phyloP scores from a whole-genome alignment of 1,284 basidiomycete genomes.

The Tilletiopsis washingtonensis region DNA sequence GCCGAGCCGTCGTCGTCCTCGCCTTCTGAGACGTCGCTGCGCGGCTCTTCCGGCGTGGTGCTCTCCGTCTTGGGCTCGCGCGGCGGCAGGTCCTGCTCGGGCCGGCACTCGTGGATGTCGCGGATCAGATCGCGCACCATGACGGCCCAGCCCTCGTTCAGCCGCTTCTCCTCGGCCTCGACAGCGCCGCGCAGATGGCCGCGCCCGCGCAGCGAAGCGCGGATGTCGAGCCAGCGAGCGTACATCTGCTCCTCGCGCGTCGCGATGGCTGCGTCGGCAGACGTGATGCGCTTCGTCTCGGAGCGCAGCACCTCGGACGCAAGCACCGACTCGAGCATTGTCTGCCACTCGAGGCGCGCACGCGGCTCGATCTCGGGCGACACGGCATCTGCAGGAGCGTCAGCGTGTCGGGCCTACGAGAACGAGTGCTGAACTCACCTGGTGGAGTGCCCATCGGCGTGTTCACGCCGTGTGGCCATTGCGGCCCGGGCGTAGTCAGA shows the following conservation, averaged over 20 bases:
- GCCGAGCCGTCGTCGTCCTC: slow-evolving; percentile 5
- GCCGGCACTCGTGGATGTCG: slow-evolving; percentile 69
- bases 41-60: neutral
- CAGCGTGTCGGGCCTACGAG: neutral
- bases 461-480: slow-evolving; percentile 1
- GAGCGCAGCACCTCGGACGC: slow-evolving; percentile 42
- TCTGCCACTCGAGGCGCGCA: slow-evolving; percentile 46
- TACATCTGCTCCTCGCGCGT: slow-evolving; percentile 42
- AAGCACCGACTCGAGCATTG: slow-evolving; percentile 45
- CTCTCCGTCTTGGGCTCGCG: neutral
- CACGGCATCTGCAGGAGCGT: slow-evolving; percentile 12
- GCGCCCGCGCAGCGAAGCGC: slow-evolving; percentile 69
- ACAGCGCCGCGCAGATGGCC: slow-evolving; percentile 54
- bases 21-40: slow-evolving; percentile 1
- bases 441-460: slow-evolving; percentile 10
- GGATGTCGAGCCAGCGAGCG: slow-evolving; percentile 76
- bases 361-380: slow-evolving; percentile 25
- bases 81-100: slow-evolving; percentile 50
- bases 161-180: slow-evolving; percentile 69
- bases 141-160: slow-evolving; percentile 73
- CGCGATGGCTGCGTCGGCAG: slow-evolving; percentile 39
- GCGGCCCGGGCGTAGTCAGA: slow-evolving; percentile 4
- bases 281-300: slow-evolving; percentile 49
- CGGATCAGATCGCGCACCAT: slow-evolving; percentile 74
- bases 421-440: neutral